Conservation (phyloP, 2,329 filamentous ascomycete genomes). For the Claviceps sorghi region DNA sequence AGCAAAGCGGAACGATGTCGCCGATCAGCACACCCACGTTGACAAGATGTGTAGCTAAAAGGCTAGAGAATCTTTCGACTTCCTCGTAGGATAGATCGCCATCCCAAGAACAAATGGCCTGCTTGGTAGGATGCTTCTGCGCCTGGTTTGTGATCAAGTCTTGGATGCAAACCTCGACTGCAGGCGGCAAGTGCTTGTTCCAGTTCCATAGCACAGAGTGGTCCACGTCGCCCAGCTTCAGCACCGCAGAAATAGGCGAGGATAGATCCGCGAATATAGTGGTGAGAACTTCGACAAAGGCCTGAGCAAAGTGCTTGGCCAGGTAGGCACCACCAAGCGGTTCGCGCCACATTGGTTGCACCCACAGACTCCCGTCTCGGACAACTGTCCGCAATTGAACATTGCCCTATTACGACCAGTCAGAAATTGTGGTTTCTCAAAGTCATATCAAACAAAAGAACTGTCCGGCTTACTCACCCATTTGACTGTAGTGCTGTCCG, state of each 20-base stretch:
- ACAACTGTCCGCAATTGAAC: not conserved
- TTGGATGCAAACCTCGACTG: not conserved
- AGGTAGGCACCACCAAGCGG: not conserved
- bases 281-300: not conserved
- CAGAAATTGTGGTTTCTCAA: not conserved
- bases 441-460: not conserved
- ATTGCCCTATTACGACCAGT: not conserved
- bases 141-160: not conserved
- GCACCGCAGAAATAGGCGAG: not conserved
- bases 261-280: not conserved
- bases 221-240: not conserved
- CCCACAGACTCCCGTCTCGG: not conserved
- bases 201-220: not conserved
- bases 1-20: slow-evolving; percentile 1
- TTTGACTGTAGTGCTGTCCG: not conserved
- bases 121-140: not conserved
- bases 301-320: not conserved
- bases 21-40: not conserved
- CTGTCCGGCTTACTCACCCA: not conserved
- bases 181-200: not conserved
- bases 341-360: slow-evolving; percentile 2
- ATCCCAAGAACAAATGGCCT: slow-evolving; percentile 22
- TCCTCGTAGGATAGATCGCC: not conserved
- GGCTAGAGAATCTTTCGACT: not conserved
- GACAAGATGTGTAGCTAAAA: not conserved